phyloP scores from a whole-genome alignment of 2,329 filamentous ascomycete genomes.

The Diaporthe vaccinii region DNA sequence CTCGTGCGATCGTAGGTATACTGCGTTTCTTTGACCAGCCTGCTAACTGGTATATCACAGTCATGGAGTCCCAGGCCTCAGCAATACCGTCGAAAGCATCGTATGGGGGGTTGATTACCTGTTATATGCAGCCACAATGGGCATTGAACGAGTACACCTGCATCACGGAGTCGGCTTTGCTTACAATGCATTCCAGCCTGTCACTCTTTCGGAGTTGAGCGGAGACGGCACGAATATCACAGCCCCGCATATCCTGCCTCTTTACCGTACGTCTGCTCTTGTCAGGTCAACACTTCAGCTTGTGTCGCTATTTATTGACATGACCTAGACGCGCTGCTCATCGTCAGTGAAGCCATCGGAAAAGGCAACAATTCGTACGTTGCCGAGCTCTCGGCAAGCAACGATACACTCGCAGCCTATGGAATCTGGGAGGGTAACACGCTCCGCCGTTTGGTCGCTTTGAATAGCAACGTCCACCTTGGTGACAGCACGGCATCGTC shows the following conservation, averaged over 20 bases:
- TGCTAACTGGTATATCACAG: background rate
- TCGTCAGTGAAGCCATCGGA: conserved; percentile 9
- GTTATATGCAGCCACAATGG: background rate
- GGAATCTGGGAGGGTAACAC: conserved; percentile 2
- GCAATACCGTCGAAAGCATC: background rate
- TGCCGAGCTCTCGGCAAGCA: conserved; percentile 11
- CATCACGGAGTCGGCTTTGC: background rate
- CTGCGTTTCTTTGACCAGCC: background rate
- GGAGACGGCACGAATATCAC: background rate
- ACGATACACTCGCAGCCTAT: background rate
- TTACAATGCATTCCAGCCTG: background rate
- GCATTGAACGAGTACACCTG: background rate
- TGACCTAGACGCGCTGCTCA: background rate
- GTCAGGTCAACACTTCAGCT: background rate
- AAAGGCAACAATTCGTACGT: background rate
- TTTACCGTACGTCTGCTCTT: background rate
- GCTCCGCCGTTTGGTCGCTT: background rate
- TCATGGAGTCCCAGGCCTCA: conserved; percentile 5
- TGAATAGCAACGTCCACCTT: conserved; percentile 4
- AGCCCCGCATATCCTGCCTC: background rate
- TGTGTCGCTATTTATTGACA: background rate
- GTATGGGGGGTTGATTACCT: conserved; percentile 1
- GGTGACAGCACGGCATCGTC: background rate
- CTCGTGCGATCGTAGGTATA: background rate
- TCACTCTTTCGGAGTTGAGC: background rate